Conservation (phyloP, 2,329 filamentous ascomycete genomes). For the Penicillium occitanis region DNA sequence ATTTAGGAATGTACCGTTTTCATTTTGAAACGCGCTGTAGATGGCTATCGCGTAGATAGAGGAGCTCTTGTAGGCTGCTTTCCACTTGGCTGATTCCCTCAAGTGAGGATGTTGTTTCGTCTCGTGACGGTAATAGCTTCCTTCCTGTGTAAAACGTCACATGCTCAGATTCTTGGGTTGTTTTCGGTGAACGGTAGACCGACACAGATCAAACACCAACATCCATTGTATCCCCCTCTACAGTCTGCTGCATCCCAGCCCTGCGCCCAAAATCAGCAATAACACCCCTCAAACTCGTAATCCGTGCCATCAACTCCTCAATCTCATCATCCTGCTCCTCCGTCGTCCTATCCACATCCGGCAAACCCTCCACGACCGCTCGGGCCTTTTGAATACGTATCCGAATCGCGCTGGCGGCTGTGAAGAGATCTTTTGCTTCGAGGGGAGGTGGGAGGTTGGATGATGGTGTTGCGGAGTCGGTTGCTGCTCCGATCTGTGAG, state of each 20-base stretch:
- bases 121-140: background rate
- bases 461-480: conserved; percentile 27
- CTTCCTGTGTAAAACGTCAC: background rate
- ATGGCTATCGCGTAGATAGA: background rate
- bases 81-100: background rate
- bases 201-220: conserved; percentile 7
- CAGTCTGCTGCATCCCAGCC: background rate
- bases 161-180: background rate
- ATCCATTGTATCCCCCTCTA: conserved; percentile 29
- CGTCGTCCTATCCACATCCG: conserved; percentile 46
- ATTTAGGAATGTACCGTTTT: background rate
- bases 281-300: conserved; percentile 41
- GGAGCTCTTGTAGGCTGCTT: background rate
- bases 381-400: conserved; percentile 80
- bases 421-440: conserved; percentile 73
- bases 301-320: conserved; percentile 40
- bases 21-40: background rate
- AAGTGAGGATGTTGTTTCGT: background rate
- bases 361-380: conserved; percentile 44
- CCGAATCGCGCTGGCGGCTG: conserved; percentile 75
- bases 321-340: conserved; percentile 49
- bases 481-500: conserved; percentile 29
- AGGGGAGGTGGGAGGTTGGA: conserved; percentile 49
- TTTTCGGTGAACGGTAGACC: background rate
- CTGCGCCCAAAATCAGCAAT: conserved; percentile 44